Base-by-base conservation (phyloP, 164 flowering plant species). In the Magnolia kwangsiensis region DNA sequence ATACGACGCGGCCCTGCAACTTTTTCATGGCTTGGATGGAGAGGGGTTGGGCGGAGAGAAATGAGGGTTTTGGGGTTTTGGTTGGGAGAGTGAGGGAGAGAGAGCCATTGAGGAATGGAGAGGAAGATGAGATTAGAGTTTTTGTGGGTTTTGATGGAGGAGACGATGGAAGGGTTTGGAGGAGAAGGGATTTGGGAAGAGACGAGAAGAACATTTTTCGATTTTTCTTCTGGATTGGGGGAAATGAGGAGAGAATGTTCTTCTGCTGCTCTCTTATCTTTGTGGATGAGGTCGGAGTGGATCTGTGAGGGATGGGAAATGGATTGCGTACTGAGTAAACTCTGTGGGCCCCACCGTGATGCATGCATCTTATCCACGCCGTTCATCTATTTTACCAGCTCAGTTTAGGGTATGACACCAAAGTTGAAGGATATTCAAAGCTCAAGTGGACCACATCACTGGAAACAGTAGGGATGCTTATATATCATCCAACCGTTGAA, bases 1-100 rank as follows among this genome's bases (percentile, higher is more conserved):
- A 91, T 2, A 93, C 88, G 0, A 95, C 98, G 8, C 82, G 83
- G 45, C 98, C 98, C 63, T 88, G 93, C 74, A 95, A n/a, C 8
- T 86, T 29, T 61, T 77, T 89, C 95, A 88, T 85, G 74, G 95
- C 96, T 69, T 84, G 79, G 76, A 93, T 85, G 81, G 75, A 0
- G 87, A 88, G 61, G 77, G 83, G 69, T 75, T 23, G 75, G 77
- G 27, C 83, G 72, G 37, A 67, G 67, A 70, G 81, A 58, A 77
- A 76, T 59, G 29, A 87, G 51, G 9, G 87, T 14, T 67, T 67
- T 13, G 77, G 71, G 90, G 86, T 67, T 81, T 84, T 10, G 71
- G 84, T 74, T 80, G 86, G 87, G 81, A 67, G 85, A 77, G 69
- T 64, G 74, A 82, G 3, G 27, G 87, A 79, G 4, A 87, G 50